phyloP scores from a whole-genome alignment of 352 stramenopile species.

The Phytophthora parvispora region DNA sequence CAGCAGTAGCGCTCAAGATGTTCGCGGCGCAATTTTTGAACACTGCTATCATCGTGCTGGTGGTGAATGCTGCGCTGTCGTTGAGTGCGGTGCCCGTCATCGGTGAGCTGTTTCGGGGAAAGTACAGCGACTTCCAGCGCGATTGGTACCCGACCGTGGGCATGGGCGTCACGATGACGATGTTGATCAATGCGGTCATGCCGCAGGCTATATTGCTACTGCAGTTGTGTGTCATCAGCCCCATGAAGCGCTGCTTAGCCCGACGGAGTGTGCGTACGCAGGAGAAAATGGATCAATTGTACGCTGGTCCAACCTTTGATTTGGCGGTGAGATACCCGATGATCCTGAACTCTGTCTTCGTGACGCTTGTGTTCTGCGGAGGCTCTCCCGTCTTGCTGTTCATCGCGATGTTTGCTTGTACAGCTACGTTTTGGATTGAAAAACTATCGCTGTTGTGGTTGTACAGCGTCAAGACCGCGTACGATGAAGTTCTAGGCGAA shows the following conservation, averaged over 20 bases:
- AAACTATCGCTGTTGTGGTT: slow-evolving; percentile 83
- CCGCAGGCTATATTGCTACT: slow-evolving; percentile 72
- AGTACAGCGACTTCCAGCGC: slow-evolving; percentile 87
- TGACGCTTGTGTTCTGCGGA: slow-evolving; percentile 87
- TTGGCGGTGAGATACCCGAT: slow-evolving; percentile 86
- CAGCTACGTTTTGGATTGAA: slow-evolving; percentile 82
- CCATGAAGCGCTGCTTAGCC: slow-evolving; percentile 51
- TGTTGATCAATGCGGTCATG: slow-evolving; percentile 86
- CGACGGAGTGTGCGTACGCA: slow-evolving; percentile 69
- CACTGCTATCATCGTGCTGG: slow-evolving; percentile 83
- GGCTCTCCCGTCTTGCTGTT: slow-evolving; percentile 85
- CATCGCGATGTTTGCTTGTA: slow-evolving; percentile 70
- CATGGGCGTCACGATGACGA: slow-evolving; percentile 89
- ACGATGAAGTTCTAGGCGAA: slow-evolving; percentile 82
- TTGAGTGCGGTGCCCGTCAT: slow-evolving; percentile 54
- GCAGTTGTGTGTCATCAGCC: slow-evolving; percentile 68
- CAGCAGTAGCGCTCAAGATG: slow-evolving; percentile 81
- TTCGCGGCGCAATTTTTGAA: slow-evolving; percentile 87
- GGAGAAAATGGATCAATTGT: slow-evolving; percentile 82
- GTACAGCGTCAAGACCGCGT: slow-evolving; percentile 84
- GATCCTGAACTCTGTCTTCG: slow-evolving; percentile 88
- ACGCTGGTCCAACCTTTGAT: slow-evolving; percentile 77
- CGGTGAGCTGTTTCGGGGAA: slow-evolving; percentile 75
- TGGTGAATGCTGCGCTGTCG: slow-evolving; percentile 76
- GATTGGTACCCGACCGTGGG: slow-evolving; percentile 91